Evolutionary conservation across 75 land plant genomes (phyloP), one percentile per base, ranked within the genome.

Genomic region (Cunninghamia lanceolata): DNA sequence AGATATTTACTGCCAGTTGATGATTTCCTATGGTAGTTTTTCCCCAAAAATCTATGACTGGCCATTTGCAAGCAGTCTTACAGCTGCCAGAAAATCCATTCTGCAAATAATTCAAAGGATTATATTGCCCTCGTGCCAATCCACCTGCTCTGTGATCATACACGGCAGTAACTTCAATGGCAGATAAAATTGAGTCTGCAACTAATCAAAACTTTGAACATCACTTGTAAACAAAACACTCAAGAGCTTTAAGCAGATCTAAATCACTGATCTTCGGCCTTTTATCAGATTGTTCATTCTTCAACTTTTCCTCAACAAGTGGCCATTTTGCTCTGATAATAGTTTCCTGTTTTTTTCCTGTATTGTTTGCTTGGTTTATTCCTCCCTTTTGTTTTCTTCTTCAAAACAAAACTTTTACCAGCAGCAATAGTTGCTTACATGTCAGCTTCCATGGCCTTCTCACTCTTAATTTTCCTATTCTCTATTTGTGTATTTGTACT

Each of bases 371-470:
- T 93, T 19, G 96, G 94, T 77, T 96, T 98, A 89, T 88, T 93
- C 92, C 94, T 90, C 7, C 99, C 99, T 90, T 97, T 97, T 7
- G 93, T 94, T 89, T 97, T 97, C 74, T 94, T 88, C 87, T 93
- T 95, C 30, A 83, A 28, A 43, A 84, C 21, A 2, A 87, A 86
- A 4, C 38, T 66, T 89, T 95, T 95, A 11, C 88, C 94, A 38
- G 86, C 92, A 40, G 83, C 92, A 50, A 93, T 70, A 3, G 95
- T 93, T 28, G 86, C 89, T 84, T 90, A 94, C 88, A 88, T 88
- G 66, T 93, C 92, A 40, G 91, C 94, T 66, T 97, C 97, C 35
- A 59, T 86, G 40, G 92, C 94, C 63, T 92, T 15, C 85, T 92
- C 88, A 54, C 82, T 38, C 30, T 6, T 66, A 59, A 59, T 59